phyloP scores from a whole-genome alignment of 768 basidiomycete species.

The Lactifluus subvellereus region DNA sequence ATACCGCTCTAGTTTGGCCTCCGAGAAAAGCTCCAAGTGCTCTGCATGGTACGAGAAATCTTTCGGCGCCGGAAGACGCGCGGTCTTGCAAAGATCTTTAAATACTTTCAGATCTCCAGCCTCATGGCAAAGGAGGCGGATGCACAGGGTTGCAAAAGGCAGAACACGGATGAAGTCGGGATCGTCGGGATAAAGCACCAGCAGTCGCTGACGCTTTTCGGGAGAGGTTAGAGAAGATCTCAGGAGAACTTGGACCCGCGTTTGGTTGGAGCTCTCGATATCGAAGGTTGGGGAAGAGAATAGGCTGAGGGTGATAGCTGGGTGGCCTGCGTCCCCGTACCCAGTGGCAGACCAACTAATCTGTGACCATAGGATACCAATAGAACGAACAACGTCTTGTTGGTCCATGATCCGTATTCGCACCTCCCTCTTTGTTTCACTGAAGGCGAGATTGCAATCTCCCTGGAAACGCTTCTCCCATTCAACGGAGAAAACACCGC shows the following conservation, averaged over 20 bases:
- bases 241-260: background rate
- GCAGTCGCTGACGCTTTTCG: constrained; percentile 34
- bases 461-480: constrained; percentile 38
- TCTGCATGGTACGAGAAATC: constrained; percentile 38
- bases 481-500: constrained; percentile 51
- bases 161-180: constrained; percentile 38
- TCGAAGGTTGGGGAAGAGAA: constrained; percentile 40
- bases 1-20: constrained; percentile 30
- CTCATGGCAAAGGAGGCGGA: constrained; percentile 45
- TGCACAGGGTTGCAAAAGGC: constrained; percentile 46
- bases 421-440: constrained; percentile 43
- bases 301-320: constrained; percentile 40
- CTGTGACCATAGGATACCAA: constrained; percentile 42
- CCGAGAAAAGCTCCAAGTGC: constrained; percentile 42
- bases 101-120: constrained; percentile 36
- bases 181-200: constrained; percentile 31
- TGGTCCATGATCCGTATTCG: constrained; percentile 33
- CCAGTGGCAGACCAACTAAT: constrained; percentile 38
- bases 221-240: background rate
- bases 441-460: constrained; percentile 33
- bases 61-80: constrained; percentile 30
- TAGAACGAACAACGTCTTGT: constrained; percentile 29
- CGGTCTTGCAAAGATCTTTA: constrained; percentile 34
- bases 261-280: constrained; percentile 1
- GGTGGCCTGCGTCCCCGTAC: constrained; percentile 27